Evolutionary conservation across 2,329 filamentous ascomycete species (phyloP), one percentile per base, ranked within the genome.

Genomic region (Tricladium varicosporioides): DNA sequence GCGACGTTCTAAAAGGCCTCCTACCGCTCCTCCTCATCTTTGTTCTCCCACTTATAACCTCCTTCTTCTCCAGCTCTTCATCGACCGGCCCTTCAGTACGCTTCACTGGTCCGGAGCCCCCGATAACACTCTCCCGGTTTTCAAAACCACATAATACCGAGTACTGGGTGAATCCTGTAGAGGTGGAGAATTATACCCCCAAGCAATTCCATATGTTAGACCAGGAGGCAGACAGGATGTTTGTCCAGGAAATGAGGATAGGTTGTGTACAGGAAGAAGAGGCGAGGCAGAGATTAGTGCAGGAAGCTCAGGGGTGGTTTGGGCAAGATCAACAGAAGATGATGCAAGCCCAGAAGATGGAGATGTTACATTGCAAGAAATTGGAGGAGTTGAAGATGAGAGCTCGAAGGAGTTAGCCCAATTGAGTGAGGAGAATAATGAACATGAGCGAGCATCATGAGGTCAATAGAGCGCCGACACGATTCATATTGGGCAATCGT

Each of bases 11-110:
- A 64, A 75, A 90, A 54, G 89, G 91, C 58, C 80, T 99, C 14
- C 80, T 99, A 5, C 93, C 94, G 14, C 86, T 99, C 51, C 79
- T 99, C 53, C 78, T 99, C 62, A 85, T 99, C 67, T 95, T 99
- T 71, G 77, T 97, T 55, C 84, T 93, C 61, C 90, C 92, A 0
- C 80, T 96, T 22, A 77, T 97, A 55, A 91, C 90, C 16, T 93
- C 89, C 1, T 74, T 96, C 22, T 91, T 96, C 71, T 81, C 84
- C 15, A 74, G 76, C 48, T 78, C 81, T 53, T 72, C 78, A 22
- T 72, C 81, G 27, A 72, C 82, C 8, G 80, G 86, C 11, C 93
- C 93, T 2, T 77, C 78, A 22, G 86, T 96, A 75, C 83, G 86
- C 60, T 95, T 94, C 72, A 90, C 96, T 69, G 73, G 76, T 5